Conservation (phyloP, 495 filamentous ascomycete species). For the Hypoxylon trugodes region DNA sequence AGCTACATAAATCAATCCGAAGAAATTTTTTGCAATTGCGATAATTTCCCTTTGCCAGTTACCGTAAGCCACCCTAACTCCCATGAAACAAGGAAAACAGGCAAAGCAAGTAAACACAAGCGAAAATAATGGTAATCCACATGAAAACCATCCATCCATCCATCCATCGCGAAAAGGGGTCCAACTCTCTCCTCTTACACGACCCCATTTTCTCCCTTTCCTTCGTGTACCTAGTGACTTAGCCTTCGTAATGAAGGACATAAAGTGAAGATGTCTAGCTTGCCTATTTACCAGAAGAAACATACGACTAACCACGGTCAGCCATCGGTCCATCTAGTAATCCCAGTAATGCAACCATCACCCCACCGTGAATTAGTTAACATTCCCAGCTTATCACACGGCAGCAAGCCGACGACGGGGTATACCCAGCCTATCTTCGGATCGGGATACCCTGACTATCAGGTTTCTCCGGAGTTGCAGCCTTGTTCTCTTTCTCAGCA, state of each 20-base stretch:
- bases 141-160: too few relatives aligned
- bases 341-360: too few relatives aligned
- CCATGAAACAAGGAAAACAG: neutral
- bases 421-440: slow-evolving; percentile 61
- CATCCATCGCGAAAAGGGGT: slow-evolving; percentile 7
- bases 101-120: too few relatives aligned
- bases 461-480: slow-evolving; percentile 8
- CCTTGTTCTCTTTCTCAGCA: slow-evolving; percentile 38
- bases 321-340: too few relatives aligned
- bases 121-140: too few relatives aligned
- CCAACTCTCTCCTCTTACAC: neutral
- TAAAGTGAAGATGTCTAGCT: neutral
- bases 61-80: slow-evolving; percentile 7
- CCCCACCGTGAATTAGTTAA: too few relatives aligned
- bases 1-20: slow-evolving; percentile 10
- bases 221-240: neutral
- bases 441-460: slow-evolving; percentile 69
- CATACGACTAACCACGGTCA: too few relatives aligned
- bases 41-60: neutral
- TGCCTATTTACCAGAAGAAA: too few relatives aligned
- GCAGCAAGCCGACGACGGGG: too few relatives aligned
- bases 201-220: neutral
- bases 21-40: slow-evolving; percentile 17
- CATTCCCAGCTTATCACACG: neutral
- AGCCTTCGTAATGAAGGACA: too few relatives aligned